These are phyloP conservation scores for Tremellales sp. DNA, from an alignment of 1,284 basidiomycete genomes.

Conservation along the genomic window DNA sequence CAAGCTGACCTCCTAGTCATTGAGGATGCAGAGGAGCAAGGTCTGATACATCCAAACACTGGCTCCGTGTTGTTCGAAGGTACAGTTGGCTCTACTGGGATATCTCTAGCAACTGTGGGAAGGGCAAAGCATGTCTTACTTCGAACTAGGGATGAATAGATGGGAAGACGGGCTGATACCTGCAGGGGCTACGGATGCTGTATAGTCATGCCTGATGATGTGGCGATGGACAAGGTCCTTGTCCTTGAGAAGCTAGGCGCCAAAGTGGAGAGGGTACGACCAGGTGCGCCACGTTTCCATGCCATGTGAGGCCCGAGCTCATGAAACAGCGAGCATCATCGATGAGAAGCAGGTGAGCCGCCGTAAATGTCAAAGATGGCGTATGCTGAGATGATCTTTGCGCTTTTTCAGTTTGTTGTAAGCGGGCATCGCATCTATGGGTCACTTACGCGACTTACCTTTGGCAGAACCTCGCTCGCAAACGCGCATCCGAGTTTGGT, in stretches of 20 bases:
- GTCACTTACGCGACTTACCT: conserved; percentile 1
- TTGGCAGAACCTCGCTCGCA: conserved; percentile 72
- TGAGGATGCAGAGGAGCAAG: conserved; percentile 81
- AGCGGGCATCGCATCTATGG: conserved; percentile 36
- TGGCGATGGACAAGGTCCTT: conserved; percentile 83
- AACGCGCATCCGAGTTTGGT: conserved; percentile 70
- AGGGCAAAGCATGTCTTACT: conserved; percentile 72
- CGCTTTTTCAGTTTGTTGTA: conserved; percentile 55
- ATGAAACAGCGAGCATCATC: conserved; percentile 80
- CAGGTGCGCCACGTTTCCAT: conserved; percentile 42
- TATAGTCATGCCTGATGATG: conserved; percentile 91
- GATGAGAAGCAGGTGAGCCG: conserved; percentile 75
- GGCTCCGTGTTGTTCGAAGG: conserved; percentile 96
- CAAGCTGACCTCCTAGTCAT: conserved; percentile 60
- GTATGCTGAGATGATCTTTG: not conserved
- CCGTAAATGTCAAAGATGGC: conserved; percentile 1
- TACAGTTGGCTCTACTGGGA: conserved; percentile 94
- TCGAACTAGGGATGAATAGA: not conserved
- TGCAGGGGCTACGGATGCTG: conserved; percentile 52
- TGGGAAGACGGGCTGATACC: not conserved
- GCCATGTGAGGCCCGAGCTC: no score
- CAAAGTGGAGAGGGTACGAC: conserved; percentile 74
- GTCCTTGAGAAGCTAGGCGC: conserved; percentile 82
- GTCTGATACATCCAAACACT: conserved; percentile 77
- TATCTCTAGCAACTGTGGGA: conserved; percentile 89